Base-by-base conservation (phyloP, 106 monocot genomes). In the Apostasia ramifera region DNA sequence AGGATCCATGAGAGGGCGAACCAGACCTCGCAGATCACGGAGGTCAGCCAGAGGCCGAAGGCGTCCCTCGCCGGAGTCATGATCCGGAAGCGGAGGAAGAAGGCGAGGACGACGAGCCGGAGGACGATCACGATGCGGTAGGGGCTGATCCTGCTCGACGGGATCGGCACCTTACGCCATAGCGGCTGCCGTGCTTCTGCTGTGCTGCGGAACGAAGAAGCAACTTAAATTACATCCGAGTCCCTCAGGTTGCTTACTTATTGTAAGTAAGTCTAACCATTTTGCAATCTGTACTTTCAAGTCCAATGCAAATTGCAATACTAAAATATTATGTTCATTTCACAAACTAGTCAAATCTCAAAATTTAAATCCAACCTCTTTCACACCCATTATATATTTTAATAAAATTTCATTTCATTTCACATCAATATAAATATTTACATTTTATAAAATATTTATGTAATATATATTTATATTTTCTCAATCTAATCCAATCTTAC, bases 1-100 rank as follows among this genome's bases (percentile, higher is more conserved):
- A 95, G 91, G 72, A 95, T 88, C 95, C 95, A 95, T 0, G 95
- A 95, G 53, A 95, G 80, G 13, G 95, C 95, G 68, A 95, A 95
- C 95, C 95, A 95, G 66, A 95, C 74, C 84, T 95, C 95, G 74
- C 95, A 95, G 46, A 88, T 74, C 57, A 95, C 95, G 2, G 95
- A 95, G 61, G 72, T 81, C 53, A 95, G 88, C 95, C 95, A 95
- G n/a, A 95, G 91, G 1, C 85, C 57, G 67, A 83, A 86, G 63
- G 95, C 95, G 67, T 95, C 95, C 0, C 8, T 76, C 4, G 91
- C 91, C 0, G 95, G 95, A 4, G 91, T 95, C 45, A 74, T 77
- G 51, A 95, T 46, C 1, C 95, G 91, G 78, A 95, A 95, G 26
- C 86, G 85, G 69, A 95, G 73, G 84, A 95, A 95, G 82, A 95